phyloP scores from a whole-genome alignment of 2,329 filamentous ascomycete species.

The Acephala macrosclerotiorum region DNA sequence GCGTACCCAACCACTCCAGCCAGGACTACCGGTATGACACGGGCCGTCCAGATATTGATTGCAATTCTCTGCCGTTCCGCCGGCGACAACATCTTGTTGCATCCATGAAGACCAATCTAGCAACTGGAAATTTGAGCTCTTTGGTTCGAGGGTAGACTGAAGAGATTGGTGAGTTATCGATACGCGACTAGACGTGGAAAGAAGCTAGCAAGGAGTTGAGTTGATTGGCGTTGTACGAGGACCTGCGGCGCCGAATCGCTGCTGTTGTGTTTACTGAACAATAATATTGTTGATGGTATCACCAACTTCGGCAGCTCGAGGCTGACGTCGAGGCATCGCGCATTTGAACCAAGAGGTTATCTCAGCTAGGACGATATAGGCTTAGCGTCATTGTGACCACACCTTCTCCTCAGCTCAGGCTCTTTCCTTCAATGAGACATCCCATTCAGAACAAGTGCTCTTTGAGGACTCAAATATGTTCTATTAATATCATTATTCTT shows the following conservation, averaged over 20 bases:
- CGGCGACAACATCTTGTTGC: neutral
- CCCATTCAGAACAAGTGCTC: neutral
- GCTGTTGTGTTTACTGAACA: neutral
- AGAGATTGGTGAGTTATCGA: neutral
- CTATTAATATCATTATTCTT: too few relatives aligned
- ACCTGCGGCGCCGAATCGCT: neutral
- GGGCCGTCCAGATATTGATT: conserved; percentile 41
- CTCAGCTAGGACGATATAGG: neutral
- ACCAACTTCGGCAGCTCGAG: neutral
- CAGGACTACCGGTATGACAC: conserved; percentile 73
- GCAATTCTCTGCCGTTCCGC: conserved; percentile 13
- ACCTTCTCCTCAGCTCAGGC: neutral
- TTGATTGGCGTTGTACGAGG: neutral
- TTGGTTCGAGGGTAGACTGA: neutral
- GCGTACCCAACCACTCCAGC: conserved; percentile 71
- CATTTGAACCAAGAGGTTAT: neutral
- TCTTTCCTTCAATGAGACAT: neutral
- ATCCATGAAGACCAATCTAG: neutral
- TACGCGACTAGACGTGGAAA: neutral
- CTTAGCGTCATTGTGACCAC: neutral
- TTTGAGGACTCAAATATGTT: neutral
- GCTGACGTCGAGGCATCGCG: neutral
- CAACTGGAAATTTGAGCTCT: neutral
- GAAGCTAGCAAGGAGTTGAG: neutral
- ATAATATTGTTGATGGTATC: neutral